Evolutionary conservation across 305 asterid species (phyloP).

Genomic region (Solanum hybrid): DNA sequence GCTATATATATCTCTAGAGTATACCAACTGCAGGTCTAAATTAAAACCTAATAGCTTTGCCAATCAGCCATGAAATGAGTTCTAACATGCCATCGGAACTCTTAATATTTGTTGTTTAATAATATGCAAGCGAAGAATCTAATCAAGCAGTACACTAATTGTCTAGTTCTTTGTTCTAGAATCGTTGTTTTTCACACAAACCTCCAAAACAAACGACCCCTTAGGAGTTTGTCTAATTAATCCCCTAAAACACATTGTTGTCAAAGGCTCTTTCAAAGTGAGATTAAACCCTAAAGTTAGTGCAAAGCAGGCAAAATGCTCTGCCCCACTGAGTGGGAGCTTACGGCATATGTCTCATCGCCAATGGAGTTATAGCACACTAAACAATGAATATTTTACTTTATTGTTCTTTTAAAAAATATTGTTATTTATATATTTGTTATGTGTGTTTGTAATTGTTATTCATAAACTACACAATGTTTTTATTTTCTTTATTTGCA

Average conservation of each 20-base stretch:
- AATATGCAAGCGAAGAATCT: neutral
- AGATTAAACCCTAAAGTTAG: too few relatives aligned
- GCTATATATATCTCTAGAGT: neutral
- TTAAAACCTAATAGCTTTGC: too few relatives aligned
- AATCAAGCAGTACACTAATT: neutral
- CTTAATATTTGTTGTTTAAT: neutral
- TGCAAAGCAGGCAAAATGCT: neutral
- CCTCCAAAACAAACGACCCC: neutral
- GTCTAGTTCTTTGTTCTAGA: neutral
- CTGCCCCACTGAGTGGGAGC: neutral
- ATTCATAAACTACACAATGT: neutral
- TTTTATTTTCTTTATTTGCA: neutral
- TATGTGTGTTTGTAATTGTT: neutral
- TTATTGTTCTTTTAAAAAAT: neutral
- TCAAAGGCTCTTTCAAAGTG: neutral
- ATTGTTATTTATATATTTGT: neutral
- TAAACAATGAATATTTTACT: neutral
- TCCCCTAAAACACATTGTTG: neutral
- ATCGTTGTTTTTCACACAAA: neutral
- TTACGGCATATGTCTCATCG: neutral
- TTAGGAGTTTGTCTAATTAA: neutral
- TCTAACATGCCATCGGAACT: neutral
- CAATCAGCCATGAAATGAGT: neutral
- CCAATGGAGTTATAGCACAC: neutral
- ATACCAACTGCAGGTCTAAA: neutral